These are phyloP conservation scores for Talaromyces rugulosus DNA, from an alignment of 2,329 filamentous ascomycete species.

Conservation along the genomic window DNA sequence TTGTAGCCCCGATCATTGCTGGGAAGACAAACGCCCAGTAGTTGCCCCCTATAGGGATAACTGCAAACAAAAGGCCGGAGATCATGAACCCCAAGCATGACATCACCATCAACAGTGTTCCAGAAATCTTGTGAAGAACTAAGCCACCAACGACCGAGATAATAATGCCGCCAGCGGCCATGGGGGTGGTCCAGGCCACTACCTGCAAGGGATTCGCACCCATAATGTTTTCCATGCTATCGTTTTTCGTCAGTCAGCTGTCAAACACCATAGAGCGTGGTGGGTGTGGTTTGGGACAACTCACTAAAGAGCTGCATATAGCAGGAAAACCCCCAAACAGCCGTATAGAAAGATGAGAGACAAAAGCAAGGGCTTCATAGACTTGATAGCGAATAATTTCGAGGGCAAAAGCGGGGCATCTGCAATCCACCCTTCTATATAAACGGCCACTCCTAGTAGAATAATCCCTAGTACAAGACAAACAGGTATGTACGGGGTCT, in stretches of 20 bases:
- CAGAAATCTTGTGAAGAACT: background rate
- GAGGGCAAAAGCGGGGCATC: slow-evolving; percentile 64
- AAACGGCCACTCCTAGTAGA: slow-evolving; percentile 54
- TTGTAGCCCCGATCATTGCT: background rate
- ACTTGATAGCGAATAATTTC: slow-evolving; percentile 55
- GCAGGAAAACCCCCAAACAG: background rate
- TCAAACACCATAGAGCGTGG: background rate
- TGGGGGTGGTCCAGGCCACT: background rate
- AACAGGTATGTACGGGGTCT: slow-evolving; percentile 57
- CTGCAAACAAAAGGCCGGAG: background rate
- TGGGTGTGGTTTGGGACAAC: background rate
- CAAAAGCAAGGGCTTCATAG: background rate
- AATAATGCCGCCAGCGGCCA: background rate
- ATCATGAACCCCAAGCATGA: background rate
- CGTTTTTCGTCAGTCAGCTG: background rate
- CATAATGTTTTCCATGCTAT: background rate
- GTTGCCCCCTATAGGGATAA: background rate
- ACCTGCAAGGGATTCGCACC: background rate
- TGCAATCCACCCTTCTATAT: slow-evolving; percentile 67
- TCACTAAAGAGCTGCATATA: background rate
- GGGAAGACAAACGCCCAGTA: background rate
- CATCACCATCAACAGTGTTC: background rate
- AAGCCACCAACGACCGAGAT: background rate
- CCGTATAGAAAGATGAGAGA: background rate
- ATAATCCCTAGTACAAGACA: slow-evolving; percentile 58